Conservation (phyloP, 176 grass and related monocot species). For the Oryza nivara region DNA sequence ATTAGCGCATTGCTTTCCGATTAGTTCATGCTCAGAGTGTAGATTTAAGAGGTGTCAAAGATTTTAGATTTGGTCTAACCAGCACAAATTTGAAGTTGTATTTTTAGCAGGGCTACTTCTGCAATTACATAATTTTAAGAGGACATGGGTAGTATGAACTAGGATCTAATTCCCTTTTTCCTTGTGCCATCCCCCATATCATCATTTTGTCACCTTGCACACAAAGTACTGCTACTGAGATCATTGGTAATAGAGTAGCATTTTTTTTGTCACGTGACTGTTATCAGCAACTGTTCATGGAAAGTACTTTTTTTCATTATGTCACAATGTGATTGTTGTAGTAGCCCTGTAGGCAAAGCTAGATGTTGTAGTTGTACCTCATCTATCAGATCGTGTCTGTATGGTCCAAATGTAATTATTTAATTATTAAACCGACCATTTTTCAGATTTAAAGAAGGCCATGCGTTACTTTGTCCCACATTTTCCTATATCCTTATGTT, state of each 20-base stretch:
- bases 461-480: background rate
- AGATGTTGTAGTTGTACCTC: background rate
- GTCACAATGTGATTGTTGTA: background rate
- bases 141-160: too few relatives aligned
- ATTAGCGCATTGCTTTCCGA: too few relatives aligned
- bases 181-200: background rate
- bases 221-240: background rate
- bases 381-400: background rate
- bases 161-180: too few relatives aligned
- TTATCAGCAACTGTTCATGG: background rate
- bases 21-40: too few relatives aligned
- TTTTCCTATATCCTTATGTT: background rate
- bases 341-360: background rate
- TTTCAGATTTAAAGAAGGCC: conserved; percentile 1
- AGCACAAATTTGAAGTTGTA: background rate
- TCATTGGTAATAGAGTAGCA: background rate
- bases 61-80: background rate
- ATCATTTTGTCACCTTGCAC: background rate
- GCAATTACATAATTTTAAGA: background rate
- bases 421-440: background rate
- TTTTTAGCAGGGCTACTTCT: conserved; percentile 1
- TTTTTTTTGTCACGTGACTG: conserved; percentile 14
- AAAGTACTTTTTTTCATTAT: background rate
- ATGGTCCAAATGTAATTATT: background rate
- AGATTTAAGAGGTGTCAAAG: too few relatives aligned